Conservation (phyloP, 1,284 basidiomycete species). For the Tilletia walkeri region DNA sequence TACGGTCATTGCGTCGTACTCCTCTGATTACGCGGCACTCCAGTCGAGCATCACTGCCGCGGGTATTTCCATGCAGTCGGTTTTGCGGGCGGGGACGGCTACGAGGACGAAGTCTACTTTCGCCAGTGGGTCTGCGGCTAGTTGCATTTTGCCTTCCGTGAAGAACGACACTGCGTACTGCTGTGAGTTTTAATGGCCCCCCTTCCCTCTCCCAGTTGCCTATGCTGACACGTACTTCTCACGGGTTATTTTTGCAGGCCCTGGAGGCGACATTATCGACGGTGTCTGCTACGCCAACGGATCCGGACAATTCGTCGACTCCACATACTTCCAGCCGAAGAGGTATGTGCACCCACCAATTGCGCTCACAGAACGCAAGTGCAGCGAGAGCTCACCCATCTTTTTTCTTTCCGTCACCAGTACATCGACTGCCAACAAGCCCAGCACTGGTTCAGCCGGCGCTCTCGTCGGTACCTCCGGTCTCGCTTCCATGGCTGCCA, state of each 20-base stretch:
- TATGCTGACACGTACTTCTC: neutral
- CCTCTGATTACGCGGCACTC: neutral
- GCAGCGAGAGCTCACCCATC: neutral
- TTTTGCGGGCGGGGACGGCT: neutral
- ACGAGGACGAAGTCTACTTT: neutral
- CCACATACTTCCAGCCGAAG: neutral
- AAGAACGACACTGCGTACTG: constrained; percentile 12
- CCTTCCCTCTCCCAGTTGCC: too few species aligned
- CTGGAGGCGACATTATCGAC: constrained; percentile 15
- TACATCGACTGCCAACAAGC: neutral
- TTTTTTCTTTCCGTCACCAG: neutral
- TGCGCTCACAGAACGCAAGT: neutral
- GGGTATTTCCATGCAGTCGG: neutral
- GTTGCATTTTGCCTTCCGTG: neutral
- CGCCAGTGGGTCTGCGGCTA: constrained; percentile 5
- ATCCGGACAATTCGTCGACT: constrained; percentile 11
- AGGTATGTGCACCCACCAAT: neutral
- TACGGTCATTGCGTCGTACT: neutral
- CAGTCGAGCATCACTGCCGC: neutral
- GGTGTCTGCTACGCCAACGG: constrained; percentile 17
- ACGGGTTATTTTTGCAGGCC: neutral
- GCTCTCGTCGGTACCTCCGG: neutral
- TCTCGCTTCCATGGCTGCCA: constrained; percentile 1
- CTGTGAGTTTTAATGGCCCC: neutral
- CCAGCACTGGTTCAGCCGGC: neutral